Base-by-base conservation (phyloP, 106 monocot species). In the Dioscorea zingiberensis region DNA sequence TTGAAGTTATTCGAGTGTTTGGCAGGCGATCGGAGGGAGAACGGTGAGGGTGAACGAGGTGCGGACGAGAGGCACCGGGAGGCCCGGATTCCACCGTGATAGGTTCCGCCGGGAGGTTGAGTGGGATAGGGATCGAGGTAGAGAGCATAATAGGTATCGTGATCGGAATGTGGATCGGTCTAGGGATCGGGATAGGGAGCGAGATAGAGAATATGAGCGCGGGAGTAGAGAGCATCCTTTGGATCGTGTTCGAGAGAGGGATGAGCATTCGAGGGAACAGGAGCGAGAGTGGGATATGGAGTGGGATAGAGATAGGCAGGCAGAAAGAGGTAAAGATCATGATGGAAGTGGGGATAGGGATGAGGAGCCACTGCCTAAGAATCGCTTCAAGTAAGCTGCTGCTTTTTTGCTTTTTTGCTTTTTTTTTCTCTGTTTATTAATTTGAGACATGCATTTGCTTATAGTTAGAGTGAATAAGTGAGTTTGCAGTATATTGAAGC, bases 41-140 rank as follows among this genome's bases (percentile, higher is more conserved):
- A 64, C 77, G 60, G 78, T 95, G 44, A 80, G 77, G 75, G 95
- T 95, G 16, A 88, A 85, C 62, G 88, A 88, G 69, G 95, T 95
- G 19, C 82, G 78, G 17, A 85, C 90, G 67, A 79, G 93, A 77
- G 77, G 86, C 54, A 10, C 38, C 4, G 84, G 66, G 51, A 83
- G 82, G 48, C 79, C 71, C 61, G 72, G 72, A 61, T 89, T 89
- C 62, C 69, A 71, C 47, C 85, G 78, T 28, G 88, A 93, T 22
- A 77, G 69, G 58, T 84, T 84, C 18, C 77, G 60, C 44, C 82
- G 78, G 54, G 92, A 85, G 16, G 23, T 21, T 45, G 78, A 85
- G 19, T 78, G 77, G 75, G 85, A 77, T 0, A 80, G 82, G 71
- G 84, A 73, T 24, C 84, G 81, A 44, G 85, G 78, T 47, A 78